Base-by-base conservation (phyloP, 306 rosid genomes). In the Prinsepia uniflora region DNA sequence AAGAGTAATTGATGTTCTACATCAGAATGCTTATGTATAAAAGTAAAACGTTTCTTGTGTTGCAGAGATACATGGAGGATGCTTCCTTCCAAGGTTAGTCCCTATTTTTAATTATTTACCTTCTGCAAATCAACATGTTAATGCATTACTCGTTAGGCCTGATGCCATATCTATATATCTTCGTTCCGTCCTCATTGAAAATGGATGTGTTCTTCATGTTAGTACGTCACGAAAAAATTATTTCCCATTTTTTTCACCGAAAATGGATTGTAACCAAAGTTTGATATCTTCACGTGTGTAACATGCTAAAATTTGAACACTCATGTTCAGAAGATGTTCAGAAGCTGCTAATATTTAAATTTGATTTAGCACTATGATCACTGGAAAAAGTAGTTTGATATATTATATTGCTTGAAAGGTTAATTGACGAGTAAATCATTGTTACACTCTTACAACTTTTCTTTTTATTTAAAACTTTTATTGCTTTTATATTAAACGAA, bases 41-140 rank as follows among this genome's bases (percentile, higher is more conserved):
- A 73, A 72, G 41, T 53, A 66, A 44, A 30, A 48, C 11, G 66
- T 69, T 71, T 79, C 13, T 65, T 80, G 72, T 78, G 72, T 68
- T 76, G 87, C 94, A 88, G 98, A 82, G 76, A 79, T 93, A 85
- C 73, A 88, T 90, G 96, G 96, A 86, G 77, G 97, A 93, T 80
- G 79, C 96, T 80, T 84, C 96, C 74, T 93, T 93, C 84, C 97
- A 88, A 75, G 97, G 98, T 90, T 79, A 68, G 68, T 53, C 2
- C 34, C n/a, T 12, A 57, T 34, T 22, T 61, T 68, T 64, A 71
- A 55, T 45, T 54, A 7, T 74, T 50, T 5, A 24, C 53, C 34
- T 24, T 47, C 50, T 63, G 48, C 17, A 24, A 39, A 58, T 20
- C 9, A 40, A 14, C 11, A 41, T 18, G 0, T 11, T 71, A 45